phyloP scores from a whole-genome alignment of 352 stramenopile species.

The Phytophthora colocasiae region DNA sequence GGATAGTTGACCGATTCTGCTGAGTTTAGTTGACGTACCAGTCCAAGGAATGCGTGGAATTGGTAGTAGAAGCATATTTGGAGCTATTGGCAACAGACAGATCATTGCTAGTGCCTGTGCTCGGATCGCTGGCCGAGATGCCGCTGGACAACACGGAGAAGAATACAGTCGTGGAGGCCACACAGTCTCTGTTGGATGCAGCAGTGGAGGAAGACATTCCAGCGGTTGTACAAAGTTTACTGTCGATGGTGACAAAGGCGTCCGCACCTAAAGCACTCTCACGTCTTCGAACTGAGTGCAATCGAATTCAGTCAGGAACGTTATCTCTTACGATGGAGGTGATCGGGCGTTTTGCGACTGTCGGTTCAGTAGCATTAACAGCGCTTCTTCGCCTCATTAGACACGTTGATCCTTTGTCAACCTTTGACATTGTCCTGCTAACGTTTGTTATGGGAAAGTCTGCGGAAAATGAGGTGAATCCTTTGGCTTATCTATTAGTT shows the following conservation, averaged over 20 bases:
- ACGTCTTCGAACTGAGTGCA: slow-evolving; percentile 70
- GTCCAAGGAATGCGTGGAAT: slow-evolving; percentile 77
- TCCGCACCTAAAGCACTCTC: slow-evolving; percentile 52
- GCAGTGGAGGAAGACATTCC: slow-evolving; percentile 83
- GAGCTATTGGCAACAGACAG: slow-evolving; percentile 81
- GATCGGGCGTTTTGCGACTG: slow-evolving; percentile 66
- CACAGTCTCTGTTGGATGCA: slow-evolving; percentile 75
- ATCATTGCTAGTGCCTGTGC: slow-evolving; percentile 78
- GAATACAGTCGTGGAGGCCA: slow-evolving; percentile 63
- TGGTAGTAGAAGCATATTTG: slow-evolving; percentile 78
- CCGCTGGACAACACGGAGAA: slow-evolving; percentile 71
- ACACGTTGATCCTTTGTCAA: slow-evolving; percentile 48
- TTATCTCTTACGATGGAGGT: slow-evolving; percentile 72
- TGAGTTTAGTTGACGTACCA: slow-evolving; percentile 77
- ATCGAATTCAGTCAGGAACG: slow-evolving; percentile 56
- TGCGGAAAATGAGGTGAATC: slow-evolving; percentile 67
- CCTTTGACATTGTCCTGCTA: slow-evolving; percentile 72
- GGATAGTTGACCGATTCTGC: slow-evolving; percentile 1
- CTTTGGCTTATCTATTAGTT: neutral
- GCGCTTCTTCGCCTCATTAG: slow-evolving; percentile 57
- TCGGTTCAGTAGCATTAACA: slow-evolving; percentile 54
- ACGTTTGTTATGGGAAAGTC: slow-evolving; percentile 68
- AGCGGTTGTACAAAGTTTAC: slow-evolving; percentile 75
- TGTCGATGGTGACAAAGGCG: slow-evolving; percentile 72
- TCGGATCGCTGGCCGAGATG: slow-evolving; percentile 81